Base-by-base conservation (phyloP, 2,329 filamentous ascomycete species). In the Pyrenophora graminea region DNA sequence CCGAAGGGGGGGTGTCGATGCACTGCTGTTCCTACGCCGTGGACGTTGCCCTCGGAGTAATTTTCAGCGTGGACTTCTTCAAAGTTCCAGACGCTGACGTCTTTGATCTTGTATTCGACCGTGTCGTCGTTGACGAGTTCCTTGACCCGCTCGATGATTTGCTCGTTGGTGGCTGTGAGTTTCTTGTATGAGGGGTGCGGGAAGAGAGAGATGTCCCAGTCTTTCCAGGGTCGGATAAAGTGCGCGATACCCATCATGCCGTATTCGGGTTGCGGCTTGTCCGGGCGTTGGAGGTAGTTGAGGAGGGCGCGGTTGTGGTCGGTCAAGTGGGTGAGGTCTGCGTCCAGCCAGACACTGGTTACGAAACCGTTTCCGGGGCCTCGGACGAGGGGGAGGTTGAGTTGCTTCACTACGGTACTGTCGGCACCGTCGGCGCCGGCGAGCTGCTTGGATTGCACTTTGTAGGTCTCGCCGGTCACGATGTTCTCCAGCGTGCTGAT, bases 1-100 rank as follows among this genome's bases (percentile, higher is more conserved):
- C 82, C 83, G 61, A 86, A 86, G 31, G 83, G 83, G 25, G 67
- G 73, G 59, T 78, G 76, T 1, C 76, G 77, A 54, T 78, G 75
- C 3, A 43, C 39, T 0, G 50, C 27, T n/a, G 39, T 40, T 15
- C 50, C 41, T 19, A 49, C 19, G 13, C 38, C 45, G 30, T 49
- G 47, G 4, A 49, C 47, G 25, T 49, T 44, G 6, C 39, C 39
- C 2, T 13, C 25, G 1, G 47, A 49, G 4, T 44, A 49, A 3
- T 44, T 10, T 34, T 49, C 19, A 2, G 47, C 47, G 17, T 49
- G 39, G 4, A 49, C 47, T 34, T 51, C 48, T 15, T 51, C 41
- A 31, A 51, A 45, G 21, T 33, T 45, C 48, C 48, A 51, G 6
- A 23, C 36, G 19, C 48, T 51, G 19, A 45, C 39, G 4, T 51